Evolutionary conservation across 1,139 yeast species (phyloP), one percentile per base, ranked within the genome.

Genomic region (Nadsonia starkeyi-henricii): DNA sequence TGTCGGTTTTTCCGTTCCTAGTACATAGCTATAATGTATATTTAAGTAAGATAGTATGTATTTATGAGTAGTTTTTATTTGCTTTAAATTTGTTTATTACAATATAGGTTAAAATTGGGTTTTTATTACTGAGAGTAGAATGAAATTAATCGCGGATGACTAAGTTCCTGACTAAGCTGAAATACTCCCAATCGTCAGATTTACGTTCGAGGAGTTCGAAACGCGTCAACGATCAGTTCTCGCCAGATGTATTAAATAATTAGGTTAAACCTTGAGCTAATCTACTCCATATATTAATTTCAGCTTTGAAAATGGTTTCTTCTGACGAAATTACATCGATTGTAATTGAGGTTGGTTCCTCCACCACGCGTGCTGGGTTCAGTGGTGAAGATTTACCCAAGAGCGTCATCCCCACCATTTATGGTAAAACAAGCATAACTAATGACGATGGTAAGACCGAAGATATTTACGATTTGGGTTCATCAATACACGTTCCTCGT

Each of bases 341-440:
- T n/a, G 95, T 93, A 42, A 72, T 91, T 42, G 98, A 91, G 62
- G 88, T 94, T 1, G 97, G 98, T 30, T 81, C 96, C 12, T 77
- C 75, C 53, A 69, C 77, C 53, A 88, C 96, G 9, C 78, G 93
- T 51, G 79, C 85, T 28, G 99, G 99, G 1, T 86, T 78, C 61
- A 91, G 97, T 2, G 98, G 98, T 18, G 94, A 89, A 53, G 95
- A 86, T 59, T 72, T 77, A 52, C 99, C 99, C 15, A 78, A 81
- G 53, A 69, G 81, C 12, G 76, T 82, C 26, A 66, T 82, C 8
- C 89, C 96, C 2, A 84, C 96, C 1, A 62, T 56, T 20, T 70
- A 68, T 53, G 70, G 65, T 44, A 58, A 58, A 45, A 33, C 39
- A 13, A 33, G 39, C 17, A 55, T 53, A 46, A 57, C 46, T 3